Percentiles rank a stretch among this genome's conserved stretches.
phyloP scores from a whole-genome alignment of 129 eudicot genomes.

The Daucus carota region DNA sequence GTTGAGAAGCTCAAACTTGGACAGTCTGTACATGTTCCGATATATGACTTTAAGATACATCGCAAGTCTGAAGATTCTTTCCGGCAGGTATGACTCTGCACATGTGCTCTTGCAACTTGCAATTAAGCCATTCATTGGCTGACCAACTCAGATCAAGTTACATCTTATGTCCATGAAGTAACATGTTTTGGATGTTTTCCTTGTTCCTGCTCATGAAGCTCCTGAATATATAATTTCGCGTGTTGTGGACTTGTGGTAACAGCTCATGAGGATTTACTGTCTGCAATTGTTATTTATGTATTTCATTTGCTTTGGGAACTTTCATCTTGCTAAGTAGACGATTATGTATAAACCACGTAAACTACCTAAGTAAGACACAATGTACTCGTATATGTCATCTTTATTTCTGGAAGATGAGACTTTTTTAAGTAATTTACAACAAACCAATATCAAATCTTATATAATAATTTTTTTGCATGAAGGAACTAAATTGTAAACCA shows the following conservation, averaged over 20 bases:
- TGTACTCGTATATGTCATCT: background rate
- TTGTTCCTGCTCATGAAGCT: background rate
- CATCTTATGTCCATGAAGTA: background rate
- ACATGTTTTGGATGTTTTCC: background rate
- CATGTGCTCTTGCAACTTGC: background rate
- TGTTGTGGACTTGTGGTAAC: constrained; percentile 1
- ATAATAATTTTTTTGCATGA: background rate
- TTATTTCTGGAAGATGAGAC: background rate
- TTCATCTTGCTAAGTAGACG: background rate
- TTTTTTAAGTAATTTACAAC: background rate
- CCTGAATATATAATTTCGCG: background rate
- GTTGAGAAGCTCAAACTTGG: constrained; percentile 65
- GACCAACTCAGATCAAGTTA: background rate
- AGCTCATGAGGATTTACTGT: background rate
- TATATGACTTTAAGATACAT: constrained; percentile 89
- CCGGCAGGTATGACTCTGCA: constrained; percentile 57
- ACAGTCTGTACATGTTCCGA: constrained; percentile 81
- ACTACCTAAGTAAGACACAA: background rate
- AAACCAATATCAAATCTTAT: background rate
- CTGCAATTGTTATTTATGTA: background rate
- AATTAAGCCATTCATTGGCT: background rate
- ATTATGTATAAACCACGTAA: background rate
- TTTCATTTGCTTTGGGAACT: background rate
- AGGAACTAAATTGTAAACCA: background rate
- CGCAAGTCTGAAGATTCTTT: constrained; percentile 76